phyloP scores from a whole-genome alignment of 208 protist species.

The Crithidia bombi region DNA sequence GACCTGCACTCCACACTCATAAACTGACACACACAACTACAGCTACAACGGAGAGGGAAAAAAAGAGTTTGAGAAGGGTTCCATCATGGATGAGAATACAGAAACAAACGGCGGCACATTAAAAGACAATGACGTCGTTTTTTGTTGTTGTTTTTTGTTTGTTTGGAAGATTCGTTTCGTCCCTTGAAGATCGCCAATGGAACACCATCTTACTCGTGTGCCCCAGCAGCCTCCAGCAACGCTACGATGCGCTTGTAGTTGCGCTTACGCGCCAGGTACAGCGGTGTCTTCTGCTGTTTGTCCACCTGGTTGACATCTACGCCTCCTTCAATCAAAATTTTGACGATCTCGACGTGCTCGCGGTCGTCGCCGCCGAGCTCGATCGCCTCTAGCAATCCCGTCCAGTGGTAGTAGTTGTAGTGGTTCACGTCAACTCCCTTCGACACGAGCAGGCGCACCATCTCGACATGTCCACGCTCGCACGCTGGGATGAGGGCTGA shows the following conservation, averaged over 20 bases:
- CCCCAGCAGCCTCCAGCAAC: constrained; percentile 52
- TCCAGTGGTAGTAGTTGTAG: constrained; percentile 50
- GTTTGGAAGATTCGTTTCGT: too few relatives aligned
- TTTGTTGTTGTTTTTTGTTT: too few relatives aligned
- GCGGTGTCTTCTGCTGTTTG: constrained; percentile 44
- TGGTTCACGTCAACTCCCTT: constrained; percentile 49
- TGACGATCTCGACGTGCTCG: constrained; percentile 66
- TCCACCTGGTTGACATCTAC: constrained; percentile 54
- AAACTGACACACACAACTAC: too few relatives aligned
- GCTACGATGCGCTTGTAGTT: constrained; percentile 48
- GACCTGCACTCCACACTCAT: too few relatives aligned
- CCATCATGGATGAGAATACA: too few relatives aligned
- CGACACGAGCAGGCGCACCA: constrained; percentile 50
- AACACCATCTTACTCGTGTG: constrained; percentile 24
- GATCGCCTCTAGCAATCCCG: constrained; percentile 46
- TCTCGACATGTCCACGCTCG: constrained; percentile 53
- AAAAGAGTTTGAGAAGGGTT: too few relatives aligned
- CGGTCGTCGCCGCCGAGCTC: constrained; percentile 59
- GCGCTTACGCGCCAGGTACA: constrained; percentile 51
- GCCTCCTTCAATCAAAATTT: constrained; percentile 50
- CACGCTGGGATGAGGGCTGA: constrained; percentile 50
- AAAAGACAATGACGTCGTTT: too few relatives aligned
- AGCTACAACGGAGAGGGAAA: too few relatives aligned
- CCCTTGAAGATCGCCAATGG: too few relatives aligned
- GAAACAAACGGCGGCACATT: too few relatives aligned